Conservation (phyloP, 179 eudicot genomes). For the Beta lomatogona region DNA sequence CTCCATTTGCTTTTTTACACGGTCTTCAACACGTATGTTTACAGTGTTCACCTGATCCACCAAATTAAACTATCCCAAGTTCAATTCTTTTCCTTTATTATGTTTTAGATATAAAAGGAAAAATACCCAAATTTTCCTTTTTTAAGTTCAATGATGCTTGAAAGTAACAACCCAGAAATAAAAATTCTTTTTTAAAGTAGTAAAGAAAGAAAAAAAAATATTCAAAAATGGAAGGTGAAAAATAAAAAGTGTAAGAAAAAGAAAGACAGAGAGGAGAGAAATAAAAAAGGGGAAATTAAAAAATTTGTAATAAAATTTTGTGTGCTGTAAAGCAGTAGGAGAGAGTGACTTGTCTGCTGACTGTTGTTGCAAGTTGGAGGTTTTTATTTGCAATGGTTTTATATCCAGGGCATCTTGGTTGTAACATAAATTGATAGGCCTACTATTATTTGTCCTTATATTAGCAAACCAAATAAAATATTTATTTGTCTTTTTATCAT, state of each 20-base stretch:
- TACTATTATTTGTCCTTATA: background rate
- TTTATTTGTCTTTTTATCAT: background rate
- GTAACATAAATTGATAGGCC: background rate
- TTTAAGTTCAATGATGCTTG: background rate
- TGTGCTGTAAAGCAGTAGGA: slow-evolving; percentile 54
- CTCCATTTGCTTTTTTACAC: background rate
- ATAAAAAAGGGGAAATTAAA: background rate
- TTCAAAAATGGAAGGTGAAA: too few species aligned
- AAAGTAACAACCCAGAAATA: slow-evolving; percentile 8
- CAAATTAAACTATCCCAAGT: background rate
- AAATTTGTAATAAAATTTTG: background rate
- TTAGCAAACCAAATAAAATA: too few species aligned
- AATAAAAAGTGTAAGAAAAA: too few species aligned
- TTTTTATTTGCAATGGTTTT: slow-evolving; percentile 14
- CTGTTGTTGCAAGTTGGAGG: slow-evolving; percentile 47
- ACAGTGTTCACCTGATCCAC: too few species aligned
- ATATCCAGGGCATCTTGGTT: slow-evolving; percentile 11
- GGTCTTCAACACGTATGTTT: slow-evolving; percentile 1
- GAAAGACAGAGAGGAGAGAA: background rate
- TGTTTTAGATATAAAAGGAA: background rate
- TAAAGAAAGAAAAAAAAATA: background rate
- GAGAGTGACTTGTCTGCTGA: slow-evolving; percentile 50
- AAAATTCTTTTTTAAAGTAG: background rate
- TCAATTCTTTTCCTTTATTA: background rate
- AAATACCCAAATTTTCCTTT: slow-evolving; percentile 5